A percentile compares a stretch with the other conserved stretches of the same genome.
These are phyloP conservation scores for Endothia cerciana DNA, from an alignment of 2,329 filamentous ascomycete genomes.

Conservation along the genomic window DNA sequence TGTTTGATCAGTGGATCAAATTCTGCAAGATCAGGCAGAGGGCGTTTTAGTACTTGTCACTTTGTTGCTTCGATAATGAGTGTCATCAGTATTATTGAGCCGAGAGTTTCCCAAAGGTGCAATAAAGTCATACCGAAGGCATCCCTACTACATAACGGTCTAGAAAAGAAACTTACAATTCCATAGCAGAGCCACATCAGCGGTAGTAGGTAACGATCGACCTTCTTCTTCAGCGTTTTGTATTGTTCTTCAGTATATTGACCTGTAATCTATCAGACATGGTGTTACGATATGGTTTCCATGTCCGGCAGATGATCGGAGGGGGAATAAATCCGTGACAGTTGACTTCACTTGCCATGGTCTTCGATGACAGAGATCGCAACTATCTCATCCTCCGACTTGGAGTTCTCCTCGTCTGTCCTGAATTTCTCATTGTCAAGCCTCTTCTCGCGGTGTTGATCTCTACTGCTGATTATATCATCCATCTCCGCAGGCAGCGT, in stretches of 20 bases:
- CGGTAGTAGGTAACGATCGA: constrained; percentile 50
- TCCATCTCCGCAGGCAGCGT: constrained; percentile 13
- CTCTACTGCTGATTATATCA: constrained; percentile 5
- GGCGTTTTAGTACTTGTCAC: constrained; percentile 43
- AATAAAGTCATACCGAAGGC: neutral
- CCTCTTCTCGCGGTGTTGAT: constrained; percentile 6
- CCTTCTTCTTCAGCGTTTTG: constrained; percentile 44
- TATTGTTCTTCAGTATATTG: constrained; percentile 44
- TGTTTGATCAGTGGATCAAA: no score
- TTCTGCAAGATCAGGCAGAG: neutral
- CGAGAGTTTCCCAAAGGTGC: neutral
- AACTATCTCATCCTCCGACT: neutral
- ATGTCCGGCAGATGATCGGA: neutral
- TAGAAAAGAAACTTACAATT: constrained; percentile 33
- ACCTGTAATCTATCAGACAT: neutral
- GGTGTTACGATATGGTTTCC: neutral
- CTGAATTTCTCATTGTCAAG: neutral
- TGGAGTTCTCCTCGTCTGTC: constrained; percentile 18
- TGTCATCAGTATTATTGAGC: neutral
- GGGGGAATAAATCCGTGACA: neutral
- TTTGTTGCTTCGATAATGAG: constrained; percentile 41
- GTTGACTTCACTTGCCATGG: constrained; percentile 2
- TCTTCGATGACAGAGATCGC: neutral
- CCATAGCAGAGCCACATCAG: constrained; percentile 55
- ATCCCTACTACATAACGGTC: neutral